These are phyloP conservation scores for Colletotrichum tabaci DNA, from an alignment of 2,329 filamentous ascomycete genomes.

Conservation along the genomic window DNA sequence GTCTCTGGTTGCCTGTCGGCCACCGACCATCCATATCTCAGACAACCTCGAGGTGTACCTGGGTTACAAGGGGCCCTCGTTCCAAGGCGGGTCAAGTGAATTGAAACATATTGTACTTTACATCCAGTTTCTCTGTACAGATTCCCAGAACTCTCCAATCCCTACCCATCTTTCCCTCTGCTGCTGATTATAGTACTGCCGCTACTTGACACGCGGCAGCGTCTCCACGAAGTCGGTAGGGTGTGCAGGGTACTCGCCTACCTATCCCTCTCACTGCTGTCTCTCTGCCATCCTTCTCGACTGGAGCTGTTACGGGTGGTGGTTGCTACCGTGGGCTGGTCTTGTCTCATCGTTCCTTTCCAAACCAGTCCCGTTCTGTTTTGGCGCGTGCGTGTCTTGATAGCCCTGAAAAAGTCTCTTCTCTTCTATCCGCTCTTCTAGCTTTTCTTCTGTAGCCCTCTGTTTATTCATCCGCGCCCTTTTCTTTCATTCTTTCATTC, in stretches of 20 bases:
- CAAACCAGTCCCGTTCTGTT: conserved; percentile 16
- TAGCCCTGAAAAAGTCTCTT: conserved; percentile 31
- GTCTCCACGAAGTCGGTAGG: conserved; percentile 7
- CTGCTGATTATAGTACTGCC: conserved; percentile 5
- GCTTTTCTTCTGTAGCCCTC: conserved; percentile 6
- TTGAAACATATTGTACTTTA: conserved; percentile 40
- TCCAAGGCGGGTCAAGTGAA: conserved; percentile 29
- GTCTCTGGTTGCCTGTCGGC: not conserved
- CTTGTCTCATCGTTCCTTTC: conserved; percentile 35
- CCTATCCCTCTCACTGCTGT: not conserved
- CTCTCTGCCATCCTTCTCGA: conserved; percentile 11
- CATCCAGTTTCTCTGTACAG: conserved; percentile 30
- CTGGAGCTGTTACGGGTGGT: conserved; percentile 18
- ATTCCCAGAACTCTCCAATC: conserved; percentile 29
- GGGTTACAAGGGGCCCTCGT: conserved; percentile 19
- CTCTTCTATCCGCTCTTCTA: conserved; percentile 15
- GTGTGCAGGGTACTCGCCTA: conserved; percentile 6
- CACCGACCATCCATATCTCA: not conserved
- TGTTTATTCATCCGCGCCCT: conserved; percentile 1
- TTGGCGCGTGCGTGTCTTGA: conserved; percentile 27
- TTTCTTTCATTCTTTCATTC: not conserved
- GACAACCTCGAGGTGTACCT: conserved; percentile 9
- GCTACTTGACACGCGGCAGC: conserved; percentile 7
- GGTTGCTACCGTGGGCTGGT: conserved; percentile 16
- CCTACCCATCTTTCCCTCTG: conserved; percentile 3